phyloP scores from a whole-genome alignment of 2,329 filamentous ascomycete species.

The Pestalotiopsis sp. region DNA sequence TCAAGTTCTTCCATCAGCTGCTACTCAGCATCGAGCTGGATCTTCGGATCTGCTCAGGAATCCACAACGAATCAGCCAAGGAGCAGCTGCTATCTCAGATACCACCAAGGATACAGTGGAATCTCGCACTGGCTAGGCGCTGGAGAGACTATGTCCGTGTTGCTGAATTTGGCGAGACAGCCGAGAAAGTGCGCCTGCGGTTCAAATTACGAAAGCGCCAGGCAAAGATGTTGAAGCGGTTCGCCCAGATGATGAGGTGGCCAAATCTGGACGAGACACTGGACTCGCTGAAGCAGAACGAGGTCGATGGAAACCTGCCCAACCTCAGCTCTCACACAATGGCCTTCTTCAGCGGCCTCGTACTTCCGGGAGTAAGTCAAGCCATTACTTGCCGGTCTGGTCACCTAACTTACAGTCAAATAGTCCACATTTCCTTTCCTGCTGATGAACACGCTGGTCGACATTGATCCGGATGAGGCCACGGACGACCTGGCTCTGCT shows the following conservation, averaged over 20 bases:
- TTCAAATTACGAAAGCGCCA: conserved; percentile 68
- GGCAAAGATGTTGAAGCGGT: conserved; percentile 67
- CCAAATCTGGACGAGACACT: conserved; percentile 70
- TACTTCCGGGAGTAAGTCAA: conserved; percentile 67
- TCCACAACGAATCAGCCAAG: conserved; percentile 64
- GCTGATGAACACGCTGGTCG: conserved; percentile 77
- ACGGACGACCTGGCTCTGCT: conserved; percentile 67
- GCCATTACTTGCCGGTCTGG: neutral
- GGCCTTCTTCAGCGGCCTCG: conserved; percentile 76
- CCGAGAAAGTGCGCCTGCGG: conserved; percentile 62
- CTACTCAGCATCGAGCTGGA: conserved; percentile 73
- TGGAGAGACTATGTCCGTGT: conserved; percentile 74
- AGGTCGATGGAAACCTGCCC: conserved; percentile 59
- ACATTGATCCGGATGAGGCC: conserved; percentile 70
- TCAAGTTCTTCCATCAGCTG: conserved; percentile 76
- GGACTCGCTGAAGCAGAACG: conserved; percentile 61
- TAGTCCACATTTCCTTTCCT: conserved; percentile 69
- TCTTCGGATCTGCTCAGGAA: conserved; percentile 64
- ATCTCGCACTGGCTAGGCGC: conserved; percentile 70
- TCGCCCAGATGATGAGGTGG: conserved; percentile 76
- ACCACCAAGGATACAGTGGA: conserved; percentile 72
- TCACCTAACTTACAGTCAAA: neutral
- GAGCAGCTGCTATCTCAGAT: conserved; percentile 65
- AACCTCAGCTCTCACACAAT: conserved; percentile 67
- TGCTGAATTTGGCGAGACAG: conserved; percentile 56